Evolutionary conservation across 352 stramenopile genomes (phyloP).

Genomic region (Pythium pyrilobum): DNA sequence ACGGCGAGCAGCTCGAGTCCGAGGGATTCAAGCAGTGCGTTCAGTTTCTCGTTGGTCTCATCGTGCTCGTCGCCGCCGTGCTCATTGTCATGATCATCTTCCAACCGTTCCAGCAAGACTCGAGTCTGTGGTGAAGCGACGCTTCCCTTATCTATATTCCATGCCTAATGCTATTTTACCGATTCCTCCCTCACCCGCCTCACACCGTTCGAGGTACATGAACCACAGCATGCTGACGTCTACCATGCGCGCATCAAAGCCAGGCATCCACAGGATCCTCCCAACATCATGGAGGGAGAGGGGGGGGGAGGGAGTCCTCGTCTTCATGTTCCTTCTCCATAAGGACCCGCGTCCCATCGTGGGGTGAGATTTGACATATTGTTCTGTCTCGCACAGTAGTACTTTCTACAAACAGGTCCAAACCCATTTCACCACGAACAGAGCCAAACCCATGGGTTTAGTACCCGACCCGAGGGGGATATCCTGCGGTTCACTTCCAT

Average conservation of each 20-base stretch:
- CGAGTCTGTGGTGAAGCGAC: constrained; percentile 12
- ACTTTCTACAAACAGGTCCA: too few relatives aligned
- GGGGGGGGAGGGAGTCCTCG: too few relatives aligned
- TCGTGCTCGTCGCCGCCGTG: constrained; percentile 56
- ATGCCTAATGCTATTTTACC: constrained; percentile 14
- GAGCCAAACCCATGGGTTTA: neutral
- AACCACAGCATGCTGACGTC: neutral
- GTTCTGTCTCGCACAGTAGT: neutral
- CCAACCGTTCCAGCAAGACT: constrained; percentile 33
- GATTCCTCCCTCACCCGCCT: neutral
- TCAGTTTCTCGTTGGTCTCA: constrained; percentile 67
- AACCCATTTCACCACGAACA: neutral
- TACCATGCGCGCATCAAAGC: neutral
- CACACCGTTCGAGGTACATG: too few relatives aligned
- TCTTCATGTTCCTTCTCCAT: too few relatives aligned
- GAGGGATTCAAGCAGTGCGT: constrained; percentile 68
- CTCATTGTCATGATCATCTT: constrained; percentile 71
- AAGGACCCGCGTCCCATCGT: neutral
- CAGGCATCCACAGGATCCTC: neutral
- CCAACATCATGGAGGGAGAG: too few relatives aligned
- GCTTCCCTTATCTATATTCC: constrained; percentile 15
- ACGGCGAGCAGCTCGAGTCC: constrained; percentile 21
- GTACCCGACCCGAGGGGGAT: constrained; percentile 7
- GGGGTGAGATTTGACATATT: neutral
- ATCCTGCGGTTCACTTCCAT: constrained; percentile 20